phyloP scores from a whole-genome alignment of 1,139 yeast genomes.

The Yamadazyma sp. region DNA sequence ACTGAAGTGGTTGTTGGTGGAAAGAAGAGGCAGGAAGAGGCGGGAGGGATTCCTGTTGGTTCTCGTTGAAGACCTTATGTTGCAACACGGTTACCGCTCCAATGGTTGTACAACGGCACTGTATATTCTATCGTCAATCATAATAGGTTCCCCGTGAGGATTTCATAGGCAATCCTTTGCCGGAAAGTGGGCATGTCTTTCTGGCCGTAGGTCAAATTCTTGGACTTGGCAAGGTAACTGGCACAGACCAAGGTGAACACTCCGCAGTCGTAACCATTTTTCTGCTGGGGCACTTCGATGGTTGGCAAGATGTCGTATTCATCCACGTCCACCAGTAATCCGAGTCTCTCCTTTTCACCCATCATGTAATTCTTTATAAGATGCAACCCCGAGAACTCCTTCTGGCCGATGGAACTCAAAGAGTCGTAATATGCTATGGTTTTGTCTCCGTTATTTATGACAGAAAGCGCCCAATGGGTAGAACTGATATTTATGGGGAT shows the following conservation, averaged over 20 bases:
- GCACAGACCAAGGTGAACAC: slow-evolving; percentile 87
- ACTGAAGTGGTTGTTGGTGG: too few relatives aligned
- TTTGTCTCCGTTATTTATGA: slow-evolving; percentile 60
- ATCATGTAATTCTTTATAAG: slow-evolving; percentile 59
- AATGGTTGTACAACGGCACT: too few relatives aligned
- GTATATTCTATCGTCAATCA: neutral
- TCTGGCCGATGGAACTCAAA: slow-evolving; percentile 56
- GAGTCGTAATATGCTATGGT: slow-evolving; percentile 79
- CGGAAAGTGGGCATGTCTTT: slow-evolving; percentile 71
- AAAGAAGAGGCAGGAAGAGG: too few relatives aligned
- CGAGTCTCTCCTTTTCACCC: slow-evolving; percentile 51
- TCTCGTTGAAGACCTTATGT: too few relatives aligned
- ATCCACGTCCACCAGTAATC: slow-evolving; percentile 33
- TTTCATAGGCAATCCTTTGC: slow-evolving; percentile 65
- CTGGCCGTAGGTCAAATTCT: slow-evolving; percentile 57
- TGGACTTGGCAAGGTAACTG: slow-evolving; percentile 52
- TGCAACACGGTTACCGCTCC: too few relatives aligned
- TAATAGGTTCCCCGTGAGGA: slow-evolving; percentile 18
- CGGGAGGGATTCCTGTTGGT: too few relatives aligned
- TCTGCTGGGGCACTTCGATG: slow-evolving; percentile 74
- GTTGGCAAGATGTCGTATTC: slow-evolving; percentile 32
- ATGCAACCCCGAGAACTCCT: slow-evolving; percentile 42
- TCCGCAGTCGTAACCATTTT: slow-evolving; percentile 94
- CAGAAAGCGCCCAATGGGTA: slow-evolving; percentile 92
- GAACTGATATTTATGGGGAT: slow-evolving; percentile 82